Conservation (phyloP, 2,329 filamentous ascomycete species). For the Paecilomyces dactylethromorphus region DNA sequence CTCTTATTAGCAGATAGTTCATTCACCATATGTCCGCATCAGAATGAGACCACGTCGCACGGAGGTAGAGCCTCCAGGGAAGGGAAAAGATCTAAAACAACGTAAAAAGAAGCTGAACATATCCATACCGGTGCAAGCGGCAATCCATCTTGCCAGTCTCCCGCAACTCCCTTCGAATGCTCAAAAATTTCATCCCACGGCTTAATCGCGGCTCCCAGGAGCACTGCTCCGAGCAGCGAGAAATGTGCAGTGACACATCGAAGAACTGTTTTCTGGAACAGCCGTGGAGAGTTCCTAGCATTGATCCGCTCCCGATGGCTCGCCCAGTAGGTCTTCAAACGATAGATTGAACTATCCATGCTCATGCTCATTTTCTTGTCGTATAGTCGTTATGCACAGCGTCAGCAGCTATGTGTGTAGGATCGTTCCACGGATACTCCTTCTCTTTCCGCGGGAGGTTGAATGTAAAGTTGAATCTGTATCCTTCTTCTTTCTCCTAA, state of each 20-base stretch:
- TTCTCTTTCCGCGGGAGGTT: background rate
- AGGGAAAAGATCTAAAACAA: background rate
- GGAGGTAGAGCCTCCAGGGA: background rate
- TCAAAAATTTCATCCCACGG: slow-evolving; percentile 21
- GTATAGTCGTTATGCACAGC: background rate
- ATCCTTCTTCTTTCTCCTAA: background rate
- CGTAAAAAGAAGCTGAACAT: background rate
- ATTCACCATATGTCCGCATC: background rate
- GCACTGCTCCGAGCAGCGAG: slow-evolving; percentile 17
- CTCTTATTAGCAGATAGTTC: background rate
- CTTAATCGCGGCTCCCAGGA: slow-evolving; percentile 20
- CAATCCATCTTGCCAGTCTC: slow-evolving; percentile 26
- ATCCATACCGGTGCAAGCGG: slow-evolving; percentile 18
- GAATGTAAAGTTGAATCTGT: background rate
- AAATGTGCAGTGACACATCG: slow-evolving; percentile 12
- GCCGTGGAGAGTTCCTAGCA: slow-evolving; percentile 3
- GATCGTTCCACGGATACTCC: background rate
- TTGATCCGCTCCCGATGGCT: slow-evolving; percentile 2
- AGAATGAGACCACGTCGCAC: background rate
- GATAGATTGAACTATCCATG: background rate
- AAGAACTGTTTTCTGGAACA: slow-evolving; percentile 11
- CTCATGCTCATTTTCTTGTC: background rate
- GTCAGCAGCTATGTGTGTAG: background rate
- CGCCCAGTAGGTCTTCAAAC: slow-evolving; percentile 4
- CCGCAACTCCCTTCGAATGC: slow-evolving; percentile 16